Conservation (phyloP, 805 yeast species). For the Yarrowia yakushimensis region DNA sequence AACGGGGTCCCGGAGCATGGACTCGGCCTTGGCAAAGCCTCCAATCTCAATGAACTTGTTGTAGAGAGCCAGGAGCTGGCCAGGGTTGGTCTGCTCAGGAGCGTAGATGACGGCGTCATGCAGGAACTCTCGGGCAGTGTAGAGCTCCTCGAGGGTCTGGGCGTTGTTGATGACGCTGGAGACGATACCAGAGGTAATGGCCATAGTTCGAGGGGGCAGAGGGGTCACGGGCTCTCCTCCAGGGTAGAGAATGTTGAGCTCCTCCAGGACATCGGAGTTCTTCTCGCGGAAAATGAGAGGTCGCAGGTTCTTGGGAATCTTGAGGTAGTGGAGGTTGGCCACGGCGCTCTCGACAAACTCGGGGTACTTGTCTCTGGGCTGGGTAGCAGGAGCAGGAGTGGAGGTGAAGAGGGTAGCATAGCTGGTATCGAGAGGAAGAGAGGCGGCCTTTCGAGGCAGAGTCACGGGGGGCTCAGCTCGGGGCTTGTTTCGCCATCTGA, state of each 20-base stretch:
- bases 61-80: slow-evolving; percentile 7
- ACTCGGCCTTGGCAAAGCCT: slow-evolving; percentile 1
- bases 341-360: background rate
- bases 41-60: background rate
- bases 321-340: background rate
- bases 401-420: background rate
- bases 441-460: background rate
- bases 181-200: background rate
- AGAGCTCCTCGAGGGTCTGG: background rate
- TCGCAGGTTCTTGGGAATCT: slow-evolving; percentile 25
- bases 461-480: slow-evolving; percentile 2
- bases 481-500: background rate
- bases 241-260: slow-evolving; percentile 16
- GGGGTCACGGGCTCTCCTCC: background rate
- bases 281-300: slow-evolving; percentile 14
- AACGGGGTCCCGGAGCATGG: background rate
- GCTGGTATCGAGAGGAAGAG: background rate
- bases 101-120: slow-evolving; percentile 1
- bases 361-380: background rate
- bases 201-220: slow-evolving; percentile 9
- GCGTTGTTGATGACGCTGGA: background rate
- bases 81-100: background rate
- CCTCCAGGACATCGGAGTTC: slow-evolving; percentile 14
- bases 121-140: background rate
- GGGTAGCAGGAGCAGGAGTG: background rate